phyloP scores from a whole-genome alignment of 805 yeast genomes.

The Saturnispora gosingensis region DNA sequence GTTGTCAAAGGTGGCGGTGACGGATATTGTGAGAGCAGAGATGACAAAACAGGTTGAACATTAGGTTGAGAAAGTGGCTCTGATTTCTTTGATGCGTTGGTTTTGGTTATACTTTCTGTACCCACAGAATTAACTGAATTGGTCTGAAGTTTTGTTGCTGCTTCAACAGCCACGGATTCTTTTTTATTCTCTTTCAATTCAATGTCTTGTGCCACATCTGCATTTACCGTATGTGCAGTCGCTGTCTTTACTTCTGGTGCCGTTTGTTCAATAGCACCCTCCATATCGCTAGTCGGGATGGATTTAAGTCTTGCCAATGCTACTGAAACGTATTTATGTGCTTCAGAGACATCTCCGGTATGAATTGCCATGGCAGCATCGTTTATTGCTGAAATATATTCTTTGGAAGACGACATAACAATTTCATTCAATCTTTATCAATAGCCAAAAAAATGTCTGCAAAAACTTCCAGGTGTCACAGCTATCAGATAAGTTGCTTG shows the following conservation, averaged over 20 bases:
- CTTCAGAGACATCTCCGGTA: neutral
- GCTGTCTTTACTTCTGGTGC: neutral
- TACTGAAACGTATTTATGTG: neutral
- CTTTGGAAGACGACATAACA: neutral
- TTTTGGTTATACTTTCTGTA: neutral
- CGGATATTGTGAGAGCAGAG: constrained; percentile 6
- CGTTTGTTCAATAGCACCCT: neutral
- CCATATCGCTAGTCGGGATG: neutral
- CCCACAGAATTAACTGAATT: neutral
- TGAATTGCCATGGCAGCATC: neutral
- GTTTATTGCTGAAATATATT: neutral
- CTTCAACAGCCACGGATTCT: neutral
- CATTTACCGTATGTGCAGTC: neutral
- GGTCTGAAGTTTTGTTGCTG: neutral
- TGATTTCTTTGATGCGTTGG: neutral
- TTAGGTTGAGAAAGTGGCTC: neutral
- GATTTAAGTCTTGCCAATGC: neutral
- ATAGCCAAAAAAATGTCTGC: neutral
- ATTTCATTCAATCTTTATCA: neutral
- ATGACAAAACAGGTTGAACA: neutral
- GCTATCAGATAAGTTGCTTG: no score
- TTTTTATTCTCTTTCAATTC: neutral
- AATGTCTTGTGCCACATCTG: neutral
- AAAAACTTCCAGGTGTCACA: neutral
- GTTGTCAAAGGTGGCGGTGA: constrained; percentile 11